phyloP scores from a whole-genome alignment of 2,329 filamentous ascomycete genomes.

The Fusarium coicis region DNA sequence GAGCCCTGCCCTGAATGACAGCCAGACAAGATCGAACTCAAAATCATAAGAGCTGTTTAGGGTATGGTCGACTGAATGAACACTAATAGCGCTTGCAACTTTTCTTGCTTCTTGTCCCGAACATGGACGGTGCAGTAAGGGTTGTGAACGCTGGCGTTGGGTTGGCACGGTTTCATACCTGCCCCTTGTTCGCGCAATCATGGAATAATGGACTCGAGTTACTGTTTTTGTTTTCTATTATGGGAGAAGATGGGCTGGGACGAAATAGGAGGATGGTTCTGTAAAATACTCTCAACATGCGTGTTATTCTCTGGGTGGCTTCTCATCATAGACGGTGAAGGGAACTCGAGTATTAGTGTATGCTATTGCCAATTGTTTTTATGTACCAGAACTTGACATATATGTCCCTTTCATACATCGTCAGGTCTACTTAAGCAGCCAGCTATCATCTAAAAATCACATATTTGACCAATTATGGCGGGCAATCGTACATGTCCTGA shows the following conservation, averaged over 20 bases:
- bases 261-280: slow-evolving; percentile 47
- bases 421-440: not conserved
- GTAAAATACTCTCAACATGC: slow-evolving; percentile 64
- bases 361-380: slow-evolving; percentile 49
- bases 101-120: slow-evolving; percentile 28
- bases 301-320: slow-evolving; percentile 53
- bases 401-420: not conserved
- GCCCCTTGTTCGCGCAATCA: slow-evolving; percentile 35
- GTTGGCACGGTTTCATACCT: slow-evolving; percentile 33
- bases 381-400: not conserved
- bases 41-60: slow-evolving; percentile 42
- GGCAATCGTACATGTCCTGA: not conserved
- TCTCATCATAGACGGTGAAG: slow-evolving; percentile 61
- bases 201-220: slow-evolving; percentile 41
- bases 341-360: slow-evolving; percentile 56
- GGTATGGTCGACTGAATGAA: slow-evolving; percentile 37
- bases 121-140: slow-evolving; percentile 21
- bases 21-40: slow-evolving; percentile 52
- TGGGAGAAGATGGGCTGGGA: slow-evolving; percentile 38
- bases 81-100: slow-evolving; percentile 38
- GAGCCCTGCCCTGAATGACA: slow-evolving; percentile 33
- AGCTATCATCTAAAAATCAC: not conserved
- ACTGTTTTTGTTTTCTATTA: slow-evolving; percentile 32
- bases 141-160: slow-evolving; percentile 40
- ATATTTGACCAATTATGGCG: not conserved